Evolutionary conservation across 2,329 filamentous ascomycete species (phyloP).

Genomic region (Aspergillus costaricaensis): DNA sequence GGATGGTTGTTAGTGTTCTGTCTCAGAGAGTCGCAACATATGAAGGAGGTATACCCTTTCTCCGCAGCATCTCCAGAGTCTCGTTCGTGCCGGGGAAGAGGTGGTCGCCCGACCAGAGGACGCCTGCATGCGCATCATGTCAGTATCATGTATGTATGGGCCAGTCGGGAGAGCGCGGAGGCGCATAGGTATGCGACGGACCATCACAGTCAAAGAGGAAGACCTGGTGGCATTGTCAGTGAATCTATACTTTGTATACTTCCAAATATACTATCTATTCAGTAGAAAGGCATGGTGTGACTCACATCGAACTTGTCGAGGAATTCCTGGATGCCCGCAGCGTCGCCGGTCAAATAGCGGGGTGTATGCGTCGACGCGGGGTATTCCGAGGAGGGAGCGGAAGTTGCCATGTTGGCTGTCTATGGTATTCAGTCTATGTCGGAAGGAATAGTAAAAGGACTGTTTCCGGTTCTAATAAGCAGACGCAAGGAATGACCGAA

Average conservation of each 20-base stretch:
- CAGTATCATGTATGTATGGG: neutral
- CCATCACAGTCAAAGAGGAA: constrained; percentile 98
- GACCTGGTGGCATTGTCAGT: constrained; percentile 56
- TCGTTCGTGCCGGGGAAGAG: constrained; percentile 83
- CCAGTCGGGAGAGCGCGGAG: constrained; percentile 5
- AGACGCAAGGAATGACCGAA: neutral
- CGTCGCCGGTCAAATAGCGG: constrained; percentile 76
- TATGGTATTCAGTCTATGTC: neutral
- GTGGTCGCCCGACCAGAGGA: constrained; percentile 94
- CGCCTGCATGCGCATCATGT: constrained; percentile 61
- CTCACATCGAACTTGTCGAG: constrained; percentile 89
- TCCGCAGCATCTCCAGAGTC: constrained; percentile 78
- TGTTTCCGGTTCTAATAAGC: neutral
- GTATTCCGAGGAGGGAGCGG: constrained; percentile 12
- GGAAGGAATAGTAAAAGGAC: too few relatives aligned
- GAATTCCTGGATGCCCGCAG: constrained; percentile 75
- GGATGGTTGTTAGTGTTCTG: neutral
- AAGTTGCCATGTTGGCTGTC: neutral
- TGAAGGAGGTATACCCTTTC: constrained; percentile 62
- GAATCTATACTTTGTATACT: neutral
- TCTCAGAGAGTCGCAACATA: too few relatives aligned
- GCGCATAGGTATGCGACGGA: constrained; percentile 45
- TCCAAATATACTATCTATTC: neutral
- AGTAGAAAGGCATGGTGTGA: constrained; percentile 21
- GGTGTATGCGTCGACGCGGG: constrained; percentile 32